Conservation (phyloP, 768 basidiomycete genomes). For the Auricularia heimuer region DNA sequence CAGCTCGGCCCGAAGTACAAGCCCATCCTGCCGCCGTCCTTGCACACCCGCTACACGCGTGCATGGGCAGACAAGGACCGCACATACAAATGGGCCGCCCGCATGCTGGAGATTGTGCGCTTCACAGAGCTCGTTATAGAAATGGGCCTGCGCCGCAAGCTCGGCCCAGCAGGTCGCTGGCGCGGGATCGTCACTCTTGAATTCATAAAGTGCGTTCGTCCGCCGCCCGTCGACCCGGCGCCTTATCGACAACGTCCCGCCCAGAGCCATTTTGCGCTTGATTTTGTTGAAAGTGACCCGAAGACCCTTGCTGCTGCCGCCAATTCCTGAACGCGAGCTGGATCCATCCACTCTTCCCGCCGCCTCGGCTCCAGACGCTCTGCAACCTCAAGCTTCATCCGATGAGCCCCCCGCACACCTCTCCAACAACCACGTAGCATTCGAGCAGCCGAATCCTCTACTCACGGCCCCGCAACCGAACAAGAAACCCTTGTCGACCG, state of each 20-base stretch:
- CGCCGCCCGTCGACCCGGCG: too few relatives aligned
- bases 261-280: conserved; percentile 66
- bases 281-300: conserved; percentile 63
- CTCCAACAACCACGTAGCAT: conserved; percentile 61
- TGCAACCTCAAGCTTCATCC: conserved; percentile 40
- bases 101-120: conserved; percentile 63
- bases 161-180: conserved; percentile 59
- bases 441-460: conserved; percentile 50
- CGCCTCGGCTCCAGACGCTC: conserved; percentile 35
- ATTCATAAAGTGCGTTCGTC: conserved; percentile 55
- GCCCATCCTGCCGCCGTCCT: conserved; percentile 63
- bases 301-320: conserved; percentile 64
- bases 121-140: conserved; percentile 82
- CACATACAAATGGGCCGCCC: conserved; percentile 70
- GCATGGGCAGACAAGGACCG: conserved; percentile 68
- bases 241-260: neutral
- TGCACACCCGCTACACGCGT: conserved; percentile 83
- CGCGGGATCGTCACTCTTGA: conserved; percentile 70
- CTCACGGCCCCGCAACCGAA: conserved; percentile 43
- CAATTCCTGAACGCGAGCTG: conserved; percentile 80
- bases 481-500: conserved; percentile 36
- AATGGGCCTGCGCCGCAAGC: conserved; percentile 73
- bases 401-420: conserved; percentile 69
- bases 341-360: conserved; percentile 62
- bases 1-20: conserved; percentile 52